Evolutionary conservation across 2,329 filamentous ascomycete species (phyloP).

Genomic region (Neoscytalidium dimidiatum): DNA sequence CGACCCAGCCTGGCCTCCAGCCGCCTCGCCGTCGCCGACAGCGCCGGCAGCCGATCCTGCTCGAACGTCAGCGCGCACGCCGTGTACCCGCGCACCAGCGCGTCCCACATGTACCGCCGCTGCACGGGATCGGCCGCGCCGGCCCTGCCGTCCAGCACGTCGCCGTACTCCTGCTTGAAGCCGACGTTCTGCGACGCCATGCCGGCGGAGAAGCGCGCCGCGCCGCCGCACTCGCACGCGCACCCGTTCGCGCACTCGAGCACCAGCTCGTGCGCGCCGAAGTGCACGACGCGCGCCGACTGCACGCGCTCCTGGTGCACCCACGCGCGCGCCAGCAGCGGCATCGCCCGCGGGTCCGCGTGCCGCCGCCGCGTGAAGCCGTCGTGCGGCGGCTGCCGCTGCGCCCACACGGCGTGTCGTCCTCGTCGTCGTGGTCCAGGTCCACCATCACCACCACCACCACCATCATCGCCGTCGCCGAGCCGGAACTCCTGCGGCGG

Average conservation of each 20-base stretch:
- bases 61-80: conserved; percentile 14
- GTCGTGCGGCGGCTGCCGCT: background rate
- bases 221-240: conserved; percentile 9
- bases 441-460: too few species aligned
- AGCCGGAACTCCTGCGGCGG: background rate
- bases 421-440: too few species aligned
- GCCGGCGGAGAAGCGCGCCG: conserved; percentile 10
- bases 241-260: background rate
- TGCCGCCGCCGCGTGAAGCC: background rate
- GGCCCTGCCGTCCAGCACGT: background rate
- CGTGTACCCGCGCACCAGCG: conserved; percentile 15
- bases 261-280: background rate
- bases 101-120: background rate
- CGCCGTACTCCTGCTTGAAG: background rate
- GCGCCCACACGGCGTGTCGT: background rate
- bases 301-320: conserved; percentile 15
- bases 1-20: background rate
- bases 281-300: background rate
- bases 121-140: background rate
- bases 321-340: conserved; percentile 11
- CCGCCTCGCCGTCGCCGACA: background rate
- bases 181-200: background rate
- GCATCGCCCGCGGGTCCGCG: background rate
- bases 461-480: background rate
- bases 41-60: conserved; percentile 21